phyloP scores from a whole-genome alignment of 441 rosid genomes.

The Arabidopsis hybrid region DNA sequence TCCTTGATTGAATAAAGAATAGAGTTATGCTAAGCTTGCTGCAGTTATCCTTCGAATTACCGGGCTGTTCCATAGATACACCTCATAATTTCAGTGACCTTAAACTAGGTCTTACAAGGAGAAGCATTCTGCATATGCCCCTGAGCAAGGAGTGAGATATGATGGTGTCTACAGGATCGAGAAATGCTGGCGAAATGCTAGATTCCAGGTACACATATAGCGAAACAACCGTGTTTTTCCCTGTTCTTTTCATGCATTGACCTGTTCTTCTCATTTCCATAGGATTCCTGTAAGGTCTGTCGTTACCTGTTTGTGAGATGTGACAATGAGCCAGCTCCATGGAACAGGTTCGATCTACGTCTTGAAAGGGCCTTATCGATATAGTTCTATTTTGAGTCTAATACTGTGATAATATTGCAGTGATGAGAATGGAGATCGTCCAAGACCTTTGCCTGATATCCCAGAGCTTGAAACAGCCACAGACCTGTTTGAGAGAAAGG shows the following conservation, averaged over 20 bases:
- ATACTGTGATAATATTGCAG: slow-evolving; percentile 43
- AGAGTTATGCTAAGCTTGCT: neutral
- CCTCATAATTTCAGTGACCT: neutral
- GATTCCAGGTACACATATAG: slow-evolving; percentile 52
- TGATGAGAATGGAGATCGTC: slow-evolving; percentile 75
- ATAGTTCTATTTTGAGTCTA: neutral
- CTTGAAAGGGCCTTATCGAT: neutral
- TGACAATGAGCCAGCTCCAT: slow-evolving; percentile 92
- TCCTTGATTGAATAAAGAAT: neutral
- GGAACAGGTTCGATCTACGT: slow-evolving; percentile 70
- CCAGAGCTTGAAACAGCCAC: slow-evolving; percentile 59
- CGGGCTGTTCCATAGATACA: neutral
- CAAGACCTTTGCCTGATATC: slow-evolving; percentile 72
- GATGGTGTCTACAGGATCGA: slow-evolving; percentile 86
- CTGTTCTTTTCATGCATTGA: neutral
- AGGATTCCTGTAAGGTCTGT: slow-evolving; percentile 44
- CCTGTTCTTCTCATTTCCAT: neutral
- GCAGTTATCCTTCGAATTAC: neutral
- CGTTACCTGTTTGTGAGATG: slow-evolving; percentile 85
- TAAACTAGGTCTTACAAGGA: slow-evolving; percentile 68
- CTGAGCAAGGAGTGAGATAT: slow-evolving; percentile 74
- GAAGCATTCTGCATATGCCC: slow-evolving; percentile 78
- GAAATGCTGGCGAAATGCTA: slow-evolving; percentile 77
- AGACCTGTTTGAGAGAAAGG: slow-evolving; percentile 70
- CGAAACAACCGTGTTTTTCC: neutral